Evolutionary conservation across 257 asterid species (phyloP).

Genomic region (Solanum boliviense): DNA sequence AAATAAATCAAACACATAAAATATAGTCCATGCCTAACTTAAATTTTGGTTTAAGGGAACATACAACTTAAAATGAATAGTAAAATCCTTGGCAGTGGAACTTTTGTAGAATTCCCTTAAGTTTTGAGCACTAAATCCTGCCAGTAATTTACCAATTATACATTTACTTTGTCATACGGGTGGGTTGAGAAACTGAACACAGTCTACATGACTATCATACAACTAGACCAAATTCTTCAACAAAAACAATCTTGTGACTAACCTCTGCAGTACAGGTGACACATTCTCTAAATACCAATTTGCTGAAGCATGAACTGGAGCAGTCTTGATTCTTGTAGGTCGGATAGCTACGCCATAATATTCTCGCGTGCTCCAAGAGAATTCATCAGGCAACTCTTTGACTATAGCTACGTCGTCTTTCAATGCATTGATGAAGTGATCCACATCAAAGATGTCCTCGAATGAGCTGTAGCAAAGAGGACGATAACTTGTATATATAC

Average conservation of each 20-base stretch:
- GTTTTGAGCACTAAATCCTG: background rate
- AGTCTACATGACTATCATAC: background rate
- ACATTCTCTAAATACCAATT: slow-evolving; percentile 92
- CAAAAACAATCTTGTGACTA: slow-evolving; percentile 9
- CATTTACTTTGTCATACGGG: background rate
- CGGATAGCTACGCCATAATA: slow-evolving; percentile 86
- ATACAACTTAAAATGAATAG: background rate
- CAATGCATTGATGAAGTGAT: slow-evolving; percentile 79
- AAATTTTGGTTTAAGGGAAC: background rate
- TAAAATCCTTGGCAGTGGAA: background rate
- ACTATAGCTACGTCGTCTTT: slow-evolving; percentile 74
- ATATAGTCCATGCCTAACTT: background rate
- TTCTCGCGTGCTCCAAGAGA: slow-evolving; percentile 94
- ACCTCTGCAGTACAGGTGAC: slow-evolving; percentile 71
- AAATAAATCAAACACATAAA: background rate
- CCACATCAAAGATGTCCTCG: slow-evolving; percentile 89
- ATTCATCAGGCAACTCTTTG: slow-evolving; percentile 77
- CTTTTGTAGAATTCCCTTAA: background rate
- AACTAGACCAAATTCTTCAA: background rate
- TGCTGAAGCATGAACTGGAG: slow-evolving; percentile 95
- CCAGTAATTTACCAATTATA: background rate
- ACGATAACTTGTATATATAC: background rate
- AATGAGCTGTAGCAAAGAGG: slow-evolving; percentile 48
- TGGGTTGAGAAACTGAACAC: background rate
- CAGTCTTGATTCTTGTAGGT: slow-evolving; percentile 79